A percentile compares a stretch with the other conserved stretches of the same genome.
These are phyloP conservation scores for Leccinum variicolor DNA, from an alignment of 768 basidiomycete species.

Conservation along the genomic window DNA sequence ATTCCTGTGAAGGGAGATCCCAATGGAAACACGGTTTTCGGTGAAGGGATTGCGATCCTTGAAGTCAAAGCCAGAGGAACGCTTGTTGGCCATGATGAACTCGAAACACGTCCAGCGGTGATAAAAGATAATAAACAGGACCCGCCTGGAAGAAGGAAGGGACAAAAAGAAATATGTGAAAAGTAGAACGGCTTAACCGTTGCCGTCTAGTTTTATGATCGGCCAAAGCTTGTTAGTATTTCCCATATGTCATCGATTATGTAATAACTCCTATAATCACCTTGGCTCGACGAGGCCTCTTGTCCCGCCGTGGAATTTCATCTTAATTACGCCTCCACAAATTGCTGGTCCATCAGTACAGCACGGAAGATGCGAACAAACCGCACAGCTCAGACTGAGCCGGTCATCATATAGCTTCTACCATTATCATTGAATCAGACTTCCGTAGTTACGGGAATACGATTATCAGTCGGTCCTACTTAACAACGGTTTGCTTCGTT, in stretches of 20 bases:
- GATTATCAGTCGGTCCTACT: not conserved
- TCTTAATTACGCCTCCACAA: not conserved
- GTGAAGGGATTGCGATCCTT: conserved; percentile 50
- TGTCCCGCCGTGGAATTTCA: not conserved
- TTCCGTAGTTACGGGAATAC: not conserved
- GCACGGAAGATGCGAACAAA: not conserved
- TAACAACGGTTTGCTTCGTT: not conserved
- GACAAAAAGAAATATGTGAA: not conserved
- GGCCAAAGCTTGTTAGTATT: not conserved
- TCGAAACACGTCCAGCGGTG: conserved; percentile 18
- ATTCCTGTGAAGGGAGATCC: conserved; percentile 70
- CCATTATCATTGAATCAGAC: not conserved
- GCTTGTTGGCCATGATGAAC: conserved; percentile 36
- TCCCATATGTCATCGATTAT: not conserved
- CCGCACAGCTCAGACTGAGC: not conserved
- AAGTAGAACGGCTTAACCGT: not conserved
- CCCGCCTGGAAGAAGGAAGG: conserved; percentile 25
- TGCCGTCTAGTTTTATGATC: conserved; percentile 4
- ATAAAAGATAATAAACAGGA: conserved; percentile 16
- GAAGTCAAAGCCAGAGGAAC: conserved; percentile 67
- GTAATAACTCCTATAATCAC: not conserved
- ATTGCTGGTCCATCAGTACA: not conserved
- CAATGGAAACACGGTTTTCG: conserved; percentile 44
- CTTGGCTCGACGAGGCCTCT: not conserved
- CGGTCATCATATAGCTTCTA: not conserved